Base-by-base conservation (phyloP, 139 green algal genomes). In the Gonium pectorale region DNA sequence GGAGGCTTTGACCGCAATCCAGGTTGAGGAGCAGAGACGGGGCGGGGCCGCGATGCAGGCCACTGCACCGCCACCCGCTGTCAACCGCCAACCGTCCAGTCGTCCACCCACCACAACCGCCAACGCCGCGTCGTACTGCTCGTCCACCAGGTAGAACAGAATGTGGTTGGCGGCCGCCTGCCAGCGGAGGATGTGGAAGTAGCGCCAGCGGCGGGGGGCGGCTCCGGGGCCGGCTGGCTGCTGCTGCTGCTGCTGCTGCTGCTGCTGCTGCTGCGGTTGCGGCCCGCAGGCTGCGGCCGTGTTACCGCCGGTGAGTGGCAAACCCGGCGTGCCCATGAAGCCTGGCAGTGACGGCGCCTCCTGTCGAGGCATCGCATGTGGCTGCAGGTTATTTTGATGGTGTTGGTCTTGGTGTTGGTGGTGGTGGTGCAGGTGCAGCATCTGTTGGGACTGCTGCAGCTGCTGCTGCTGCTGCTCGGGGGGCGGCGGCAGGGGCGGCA, bases 131-230 rank as follows among this genome's bases (percentile, higher is more conserved):
- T 79, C 19, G 56, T 86, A 75, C 5, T 79, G 24, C 24, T 56
- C 59, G 44, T 93, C 81, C 77, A 92, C 86, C 60, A 93, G 41
- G 64, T 90, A 92, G 62, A 91, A 92, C n/a, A 91, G 88, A 2
- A 86, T 85, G 69, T 92, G 86, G 72, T 85, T 88, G 46, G 85
- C 88, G 29, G 78, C 67, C n/a, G 78, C 63, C 59, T 83, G 77
- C 77, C 60, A 73, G 19, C 77, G 41, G 17, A 52, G n/a, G 8
- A 83, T 74, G 43, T 83, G 77, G 41, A 66, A 83, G n/a, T 38
- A 73, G n/a, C 43, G 7, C 77, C 77, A 83, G 4, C 52, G 46
- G 15, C 70, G 49, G 4, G 15, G 17, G 56, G 17, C 19, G 56
- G 17, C 21, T 8, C 15, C 56, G 24, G 17, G 56, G 17, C 21